phyloP scores from a whole-genome alignment of 441 rosid species.

The Jatropha multifida region DNA sequence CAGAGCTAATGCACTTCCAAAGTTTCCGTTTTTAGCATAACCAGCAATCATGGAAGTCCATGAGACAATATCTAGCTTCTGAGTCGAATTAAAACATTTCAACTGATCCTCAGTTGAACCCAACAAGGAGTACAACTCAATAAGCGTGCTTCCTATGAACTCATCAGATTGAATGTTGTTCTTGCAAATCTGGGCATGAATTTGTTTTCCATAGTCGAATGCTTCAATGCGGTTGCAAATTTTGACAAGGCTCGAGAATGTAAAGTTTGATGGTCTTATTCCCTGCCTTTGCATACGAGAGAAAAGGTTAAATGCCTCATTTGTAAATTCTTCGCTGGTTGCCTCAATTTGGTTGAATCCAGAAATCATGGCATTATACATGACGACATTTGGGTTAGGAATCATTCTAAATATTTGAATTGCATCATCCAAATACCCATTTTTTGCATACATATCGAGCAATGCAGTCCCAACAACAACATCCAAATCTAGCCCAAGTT shows the following conservation, averaged over 20 bases:
- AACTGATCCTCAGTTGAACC: slow-evolving; percentile 44
- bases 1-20: slow-evolving; percentile 40
- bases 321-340: slow-evolving; percentile 6
- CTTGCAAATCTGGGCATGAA: slow-evolving; percentile 49
- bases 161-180: slow-evolving; percentile 50
- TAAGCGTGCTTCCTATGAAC: slow-evolving; percentile 47
- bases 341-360: slow-evolving; percentile 37
- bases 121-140: slow-evolving; percentile 47
- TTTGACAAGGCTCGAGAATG: slow-evolving; percentile 52
- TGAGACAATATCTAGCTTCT: slow-evolving; percentile 43
- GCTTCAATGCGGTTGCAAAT: slow-evolving; percentile 37
- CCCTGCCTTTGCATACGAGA: slow-evolving; percentile 25
- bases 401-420: slow-evolving; percentile 32
- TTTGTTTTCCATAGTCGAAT: slow-evolving; percentile 47
- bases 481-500: slow-evolving; percentile 42
- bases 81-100: slow-evolving; percentile 45
- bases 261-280: slow-evolving; percentile 45
- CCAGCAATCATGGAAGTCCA: slow-evolving; percentile 59
- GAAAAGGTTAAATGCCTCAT: slow-evolving; percentile 16
- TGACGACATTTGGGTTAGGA: slow-evolving; percentile 46
- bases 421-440: slow-evolving; percentile 37
- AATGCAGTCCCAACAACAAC: slow-evolving; percentile 51
- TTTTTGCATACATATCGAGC: slow-evolving; percentile 53
- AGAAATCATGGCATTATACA: slow-evolving; percentile 55
- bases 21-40: slow-evolving; percentile 41